Conservation (phyloP, 305 asterid genomes). For the Fraxinus ornus region DNA sequence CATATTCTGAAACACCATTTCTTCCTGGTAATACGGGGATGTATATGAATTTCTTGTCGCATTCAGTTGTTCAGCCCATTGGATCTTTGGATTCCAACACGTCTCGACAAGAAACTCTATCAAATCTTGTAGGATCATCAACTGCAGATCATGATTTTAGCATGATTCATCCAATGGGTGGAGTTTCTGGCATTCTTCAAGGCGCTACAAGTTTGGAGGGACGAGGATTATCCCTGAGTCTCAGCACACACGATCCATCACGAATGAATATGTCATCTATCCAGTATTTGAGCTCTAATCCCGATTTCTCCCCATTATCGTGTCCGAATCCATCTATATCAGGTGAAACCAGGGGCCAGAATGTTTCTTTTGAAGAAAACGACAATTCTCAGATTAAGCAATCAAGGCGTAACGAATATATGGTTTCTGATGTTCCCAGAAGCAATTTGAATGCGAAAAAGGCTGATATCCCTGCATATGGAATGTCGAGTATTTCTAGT, state of each 20-base stretch:
- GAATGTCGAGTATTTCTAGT: conserved; percentile 42
- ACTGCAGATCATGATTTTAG: conserved; percentile 38
- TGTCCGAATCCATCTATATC: conserved; percentile 31
- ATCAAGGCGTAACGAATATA: conserved; percentile 33
- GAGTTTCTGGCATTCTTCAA: conserved; percentile 38
- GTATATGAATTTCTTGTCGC: conserved; percentile 65
- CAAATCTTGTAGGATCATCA: conserved; percentile 50
- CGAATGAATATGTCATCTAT: conserved; percentile 44
- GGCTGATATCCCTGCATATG: conserved; percentile 43
- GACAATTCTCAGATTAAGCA: conserved; percentile 47
- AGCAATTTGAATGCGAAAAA: conserved; percentile 29
- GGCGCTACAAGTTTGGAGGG: conserved; percentile 40
- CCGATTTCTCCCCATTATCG: conserved; percentile 43
- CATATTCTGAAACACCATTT: conserved; percentile 54
- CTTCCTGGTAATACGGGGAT: conserved; percentile 45
- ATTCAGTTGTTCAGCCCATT: conserved; percentile 40
- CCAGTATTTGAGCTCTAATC: conserved; percentile 42
- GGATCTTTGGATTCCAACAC: conserved; percentile 41
- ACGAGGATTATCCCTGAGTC: conserved; percentile 80
- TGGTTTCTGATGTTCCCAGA: conserved; percentile 30
- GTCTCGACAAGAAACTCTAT: conserved; percentile 46
- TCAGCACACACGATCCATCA: conserved; percentile 56
- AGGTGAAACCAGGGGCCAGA: conserved; percentile 38
- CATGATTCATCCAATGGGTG: conserved; percentile 38
- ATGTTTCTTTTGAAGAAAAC: conserved; percentile 35